phyloP scores from a whole-genome alignment of 2,329 filamentous ascomycete species.

The Cladosporium halotolerans region DNA sequence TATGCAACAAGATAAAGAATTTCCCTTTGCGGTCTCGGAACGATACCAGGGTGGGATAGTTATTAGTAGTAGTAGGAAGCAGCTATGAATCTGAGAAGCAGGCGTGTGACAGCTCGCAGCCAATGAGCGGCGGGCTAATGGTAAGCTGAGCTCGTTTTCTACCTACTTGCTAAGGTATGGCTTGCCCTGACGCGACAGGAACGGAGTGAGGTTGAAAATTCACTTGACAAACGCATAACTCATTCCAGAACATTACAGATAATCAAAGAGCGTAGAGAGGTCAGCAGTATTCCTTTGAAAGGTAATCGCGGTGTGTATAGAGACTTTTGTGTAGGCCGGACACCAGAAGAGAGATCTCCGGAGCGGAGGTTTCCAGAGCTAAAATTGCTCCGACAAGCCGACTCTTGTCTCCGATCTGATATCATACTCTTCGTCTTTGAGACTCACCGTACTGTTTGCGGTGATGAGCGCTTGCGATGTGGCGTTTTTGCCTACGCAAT shows the following conservation, averaged over 20 bases:
- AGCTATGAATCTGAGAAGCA: not conserved
- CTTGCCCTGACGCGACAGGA: not conserved
- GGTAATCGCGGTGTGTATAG: too few relatives aligned
- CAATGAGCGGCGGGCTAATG: not conserved
- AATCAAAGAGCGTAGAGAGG: not conserved
- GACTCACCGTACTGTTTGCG: too few relatives aligned
- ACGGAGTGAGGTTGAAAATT: not conserved
- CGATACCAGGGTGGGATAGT: not conserved
- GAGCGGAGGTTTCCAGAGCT: too few relatives aligned
- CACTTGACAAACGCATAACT: not conserved
- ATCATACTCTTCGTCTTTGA: too few relatives aligned
- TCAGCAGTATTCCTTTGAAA: not conserved
- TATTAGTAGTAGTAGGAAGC: not conserved
- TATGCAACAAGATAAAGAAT: too few relatives aligned
- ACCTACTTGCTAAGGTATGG: not conserved
- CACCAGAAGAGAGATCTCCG: too few relatives aligned
- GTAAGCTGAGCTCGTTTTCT: slow-evolving; percentile 2
- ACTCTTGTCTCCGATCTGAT: too few relatives aligned
- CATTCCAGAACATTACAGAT: not conserved
- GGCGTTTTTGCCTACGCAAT: too few relatives aligned
- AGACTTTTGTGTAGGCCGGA: too few relatives aligned
- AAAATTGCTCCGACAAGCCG: too few relatives aligned
- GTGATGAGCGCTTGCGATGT: too few relatives aligned
- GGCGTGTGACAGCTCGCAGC: not conserved
- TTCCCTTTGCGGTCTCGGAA: not conserved